Percentiles rank a stretch among this genome's conserved stretches.
Conservation (phyloP, 495 filamentous ascomycete genomes). For the Xylaria sp. region DNA sequence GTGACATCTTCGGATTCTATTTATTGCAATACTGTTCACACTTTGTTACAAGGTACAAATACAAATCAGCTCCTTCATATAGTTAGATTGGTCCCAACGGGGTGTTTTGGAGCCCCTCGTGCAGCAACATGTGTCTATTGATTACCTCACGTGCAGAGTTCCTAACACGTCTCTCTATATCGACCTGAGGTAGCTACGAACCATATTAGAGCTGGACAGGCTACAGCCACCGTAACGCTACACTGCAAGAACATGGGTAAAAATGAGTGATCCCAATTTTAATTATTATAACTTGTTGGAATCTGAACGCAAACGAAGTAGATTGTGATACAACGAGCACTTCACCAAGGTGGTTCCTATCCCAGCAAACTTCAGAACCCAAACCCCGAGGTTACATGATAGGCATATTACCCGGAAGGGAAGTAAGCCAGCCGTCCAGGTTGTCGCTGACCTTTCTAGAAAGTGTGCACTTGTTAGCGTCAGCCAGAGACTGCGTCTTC, state of each 20-base stretch:
- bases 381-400: slow-evolving; percentile 23
- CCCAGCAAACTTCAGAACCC: background rate
- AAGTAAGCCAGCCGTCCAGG: slow-evolving; percentile 41
- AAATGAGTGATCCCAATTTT: background rate
- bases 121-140: too few species aligned
- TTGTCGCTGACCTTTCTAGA: slow-evolving; percentile 42
- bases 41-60: too few species aligned
- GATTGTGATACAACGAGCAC: background rate
- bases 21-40: too few species aligned
- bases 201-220: background rate
- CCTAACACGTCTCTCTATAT: too few species aligned
- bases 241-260: background rate
- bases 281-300: background rate
- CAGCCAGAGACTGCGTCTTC: slow-evolving; percentile 42
- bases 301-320: background rate
- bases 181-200: too few species aligned
- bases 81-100: too few species aligned
- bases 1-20: too few species aligned
- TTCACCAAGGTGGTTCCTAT: background rate
- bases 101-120: too few species aligned
- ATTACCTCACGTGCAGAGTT: too few species aligned
- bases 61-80: too few species aligned
- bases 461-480: slow-evolving; percentile 49
- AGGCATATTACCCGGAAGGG: slow-evolving; percentile 43
- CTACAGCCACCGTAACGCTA: background rate